Conservation (phyloP, 139 green algal species). For the Micractinium sp. region DNA sequence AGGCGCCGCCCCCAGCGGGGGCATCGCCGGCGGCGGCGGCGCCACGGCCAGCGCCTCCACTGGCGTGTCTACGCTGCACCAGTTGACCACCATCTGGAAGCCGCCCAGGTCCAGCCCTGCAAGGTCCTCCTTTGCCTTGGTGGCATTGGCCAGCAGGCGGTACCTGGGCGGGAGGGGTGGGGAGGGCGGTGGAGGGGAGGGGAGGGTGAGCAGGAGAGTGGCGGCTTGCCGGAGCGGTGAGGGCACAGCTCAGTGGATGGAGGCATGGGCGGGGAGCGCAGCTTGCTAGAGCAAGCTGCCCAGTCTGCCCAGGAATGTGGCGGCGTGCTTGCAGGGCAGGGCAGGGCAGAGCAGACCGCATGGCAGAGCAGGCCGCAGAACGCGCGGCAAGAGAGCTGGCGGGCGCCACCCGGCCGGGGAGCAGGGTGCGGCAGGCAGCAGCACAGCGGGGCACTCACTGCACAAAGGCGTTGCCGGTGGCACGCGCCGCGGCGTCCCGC, state of each 20-base stretch:
- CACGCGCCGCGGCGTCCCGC: slow-evolving; percentile 60
- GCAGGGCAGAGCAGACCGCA: background rate
- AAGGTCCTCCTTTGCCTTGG: slow-evolving; percentile 74
- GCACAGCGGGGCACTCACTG: slow-evolving; percentile 11
- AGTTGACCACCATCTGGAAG: slow-evolving; percentile 53
- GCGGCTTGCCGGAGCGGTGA: background rate
- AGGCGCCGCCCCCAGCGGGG: background rate
- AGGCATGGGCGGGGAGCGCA: background rate
- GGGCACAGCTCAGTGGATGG: background rate
- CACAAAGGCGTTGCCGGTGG: slow-evolving; percentile 59
- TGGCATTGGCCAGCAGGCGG: slow-evolving; percentile 56
- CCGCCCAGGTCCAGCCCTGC: slow-evolving; percentile 72
- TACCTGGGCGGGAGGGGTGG: slow-evolving; percentile 16
- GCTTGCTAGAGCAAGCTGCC: too few relatives aligned
- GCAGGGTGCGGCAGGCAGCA: background rate
- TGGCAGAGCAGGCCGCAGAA: background rate
- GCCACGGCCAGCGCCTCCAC: slow-evolving; percentile 1
- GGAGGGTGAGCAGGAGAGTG: background rate
- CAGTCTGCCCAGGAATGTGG: too few relatives aligned
- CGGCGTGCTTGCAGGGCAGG: background rate
- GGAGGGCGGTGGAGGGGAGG: background rate
- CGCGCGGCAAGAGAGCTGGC: background rate
- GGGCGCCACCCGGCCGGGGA: background rate
- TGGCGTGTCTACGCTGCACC: slow-evolving; percentile 34
- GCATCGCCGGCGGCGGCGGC: slow-evolving; percentile 22